Base-by-base conservation (phyloP, 805 yeast species). In the Yamadazyma olivae region DNA sequence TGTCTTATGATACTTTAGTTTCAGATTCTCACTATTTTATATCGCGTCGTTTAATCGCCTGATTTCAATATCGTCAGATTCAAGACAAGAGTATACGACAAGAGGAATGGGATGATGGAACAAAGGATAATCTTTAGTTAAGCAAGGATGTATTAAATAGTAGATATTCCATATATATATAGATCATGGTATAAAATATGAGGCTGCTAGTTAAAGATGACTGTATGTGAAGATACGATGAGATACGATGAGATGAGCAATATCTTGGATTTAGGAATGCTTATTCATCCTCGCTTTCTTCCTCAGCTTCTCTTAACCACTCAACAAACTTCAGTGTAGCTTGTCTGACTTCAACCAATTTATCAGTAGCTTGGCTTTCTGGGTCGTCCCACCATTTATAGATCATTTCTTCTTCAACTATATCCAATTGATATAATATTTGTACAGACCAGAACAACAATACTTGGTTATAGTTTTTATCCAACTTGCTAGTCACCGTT, bases 251-350 rank as follows among this genome's bases (percentile, higher is more conserved):
- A 20, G 10, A 20, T 20, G 23, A 7, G n/a, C n/a, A n/a, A n/a
- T n/a, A n/a, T n/a, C n/a, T n/a, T n/a, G n/a, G n/a, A n/a, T n/a
- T n/a, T n/a, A n/a, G 10, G 23, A 20, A 7, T 20, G 10, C 23
- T 14, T 17, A 6, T 25, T 33, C 22, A 10, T 30, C 33, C 8
- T 59, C 64, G 25, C 56, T 56, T 31, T 57, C 57, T 49, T 80
- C 88, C 43, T 77, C 83, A 1, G 96, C 97, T 31, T 80, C 85
- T 49, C 75, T 74, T 40, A 91, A 71, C 97, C 97, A 90, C 14
- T 81, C 85, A 15, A 91, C 72, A 81, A 91, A 91, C 57, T 80
- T 82, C 6, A 64, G 75, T 2, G 87, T 79, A 45, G 77, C 68
- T 19, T 54, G 66, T 39, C 83, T 74, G 14, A 81, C 80, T 18